Conservation (phyloP, 768 basidiomycete genomes). For the Lanmaoa pseudosensibilis region DNA sequence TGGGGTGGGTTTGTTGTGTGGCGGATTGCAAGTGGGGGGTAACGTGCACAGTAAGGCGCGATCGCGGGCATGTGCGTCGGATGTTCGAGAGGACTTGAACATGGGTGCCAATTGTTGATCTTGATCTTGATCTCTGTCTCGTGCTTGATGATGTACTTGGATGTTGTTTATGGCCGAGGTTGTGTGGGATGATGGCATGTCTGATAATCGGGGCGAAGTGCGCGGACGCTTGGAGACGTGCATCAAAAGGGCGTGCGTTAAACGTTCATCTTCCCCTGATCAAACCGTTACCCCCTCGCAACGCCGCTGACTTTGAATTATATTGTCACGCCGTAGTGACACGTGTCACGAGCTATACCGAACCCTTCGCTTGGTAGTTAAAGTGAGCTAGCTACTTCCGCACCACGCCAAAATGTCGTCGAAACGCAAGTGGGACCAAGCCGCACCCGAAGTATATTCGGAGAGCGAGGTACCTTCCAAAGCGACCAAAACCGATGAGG, state of each 20-base stretch:
- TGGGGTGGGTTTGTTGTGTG: slow-evolving; percentile 54
- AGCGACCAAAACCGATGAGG: slow-evolving; percentile 47
- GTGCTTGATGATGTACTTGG: not conserved
- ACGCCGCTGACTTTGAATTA: slow-evolving; percentile 23
- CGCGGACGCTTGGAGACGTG: slow-evolving; percentile 35
- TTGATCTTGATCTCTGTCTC: slow-evolving; percentile 1
- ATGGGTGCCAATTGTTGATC: slow-evolving; percentile 29
- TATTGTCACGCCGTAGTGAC: slow-evolving; percentile 18
- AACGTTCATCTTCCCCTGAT: too few relatives aligned
- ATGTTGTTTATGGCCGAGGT: slow-evolving; percentile 11
- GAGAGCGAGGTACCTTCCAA: slow-evolving; percentile 46
- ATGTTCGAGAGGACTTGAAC: slow-evolving; percentile 34
- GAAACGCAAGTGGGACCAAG: slow-evolving; percentile 85
- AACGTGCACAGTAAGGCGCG: slow-evolving; percentile 64
- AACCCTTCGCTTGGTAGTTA: not conserved
- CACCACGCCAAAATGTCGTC: slow-evolving; percentile 49
- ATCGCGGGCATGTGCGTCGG: slow-evolving; percentile 22
- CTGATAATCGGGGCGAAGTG: slow-evolving; percentile 28
- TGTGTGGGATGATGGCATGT: slow-evolving; percentile 36
- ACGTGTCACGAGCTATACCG: slow-evolving; percentile 1
- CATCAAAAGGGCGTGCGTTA: slow-evolving; percentile 13
- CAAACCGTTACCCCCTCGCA: not conserved
- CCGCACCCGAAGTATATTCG: slow-evolving; percentile 42
- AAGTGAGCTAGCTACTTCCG: not conserved
- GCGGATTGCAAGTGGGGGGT: slow-evolving; percentile 77